Base-by-base conservation (phyloP, 345 rosid genomes). In the Excoecaria agallocha region DNA sequence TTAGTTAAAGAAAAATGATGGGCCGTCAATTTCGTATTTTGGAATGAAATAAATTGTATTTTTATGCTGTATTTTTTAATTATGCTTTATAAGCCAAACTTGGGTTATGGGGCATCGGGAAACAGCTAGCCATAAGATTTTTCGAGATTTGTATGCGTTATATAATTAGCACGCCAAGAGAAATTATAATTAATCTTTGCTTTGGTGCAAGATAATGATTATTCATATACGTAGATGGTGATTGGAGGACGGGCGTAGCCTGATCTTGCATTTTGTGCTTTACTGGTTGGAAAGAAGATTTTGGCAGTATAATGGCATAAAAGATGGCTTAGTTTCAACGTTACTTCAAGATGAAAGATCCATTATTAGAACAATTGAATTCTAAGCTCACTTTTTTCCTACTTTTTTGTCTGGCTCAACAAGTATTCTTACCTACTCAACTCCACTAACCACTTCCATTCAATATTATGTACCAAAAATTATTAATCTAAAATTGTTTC, bases 321-420 rank as follows among this genome's bases (percentile, higher is more conserved):
- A 17, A 69, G 74, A 52, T 78, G 69, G 72, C 78, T 76, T 81
- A 61, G 71, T 66, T 71, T 77, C 79, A 20, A 81, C 81, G 84
- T 71, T 74, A 61, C 82, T 79, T 79, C 66, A 64, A 74, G n/a
- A 54, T 52, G 62, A 78, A 76, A 78, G 55, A 38, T 41, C 24
- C 37, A 66, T 38, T 57, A 59, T 46, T 22, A 55, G 60, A 12
- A 54, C 37, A 48, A 37, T 48, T 5, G 12, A 50, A 75, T 58
- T 15, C 25, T 30, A 20, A 63, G 12, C 12, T 69, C 24, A 35
- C 37, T 37, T 64, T 64, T 30, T 65, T 30, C 6, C 56, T 7
- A 6, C 37, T 68, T 38, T 58, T 11, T 48, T 52, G 72, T 74
- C 58, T 49, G 17, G 41, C 41, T 59, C 8, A 65, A 43, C 73